Evolutionary conservation across 148 eudicot genomes (phyloP).

Genomic region (Agrostemma githago): DNA sequence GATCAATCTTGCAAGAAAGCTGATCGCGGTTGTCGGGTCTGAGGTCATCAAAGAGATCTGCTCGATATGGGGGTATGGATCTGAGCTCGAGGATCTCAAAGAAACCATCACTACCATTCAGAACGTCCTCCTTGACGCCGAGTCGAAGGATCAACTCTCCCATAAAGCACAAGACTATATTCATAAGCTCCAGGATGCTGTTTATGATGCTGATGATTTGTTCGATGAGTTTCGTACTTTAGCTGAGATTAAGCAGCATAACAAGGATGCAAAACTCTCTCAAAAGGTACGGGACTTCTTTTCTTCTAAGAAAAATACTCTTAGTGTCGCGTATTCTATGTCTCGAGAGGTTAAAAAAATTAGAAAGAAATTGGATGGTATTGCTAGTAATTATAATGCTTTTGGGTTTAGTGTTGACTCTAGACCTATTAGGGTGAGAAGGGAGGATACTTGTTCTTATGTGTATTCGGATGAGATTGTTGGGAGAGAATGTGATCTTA

Average conservation of each 20-base stretch:
- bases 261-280: neutral
- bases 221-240: slow-evolving; percentile 21
- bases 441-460: slow-evolving; percentile 15
- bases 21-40: slow-evolving; percentile 7
- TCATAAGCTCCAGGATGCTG: slow-evolving; percentile 15
- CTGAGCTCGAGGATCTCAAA: slow-evolving; percentile 18
- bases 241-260: slow-evolving; percentile 5
- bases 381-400: slow-evolving; percentile 4
- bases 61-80: neutral
- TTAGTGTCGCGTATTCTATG: slow-evolving; percentile 1
- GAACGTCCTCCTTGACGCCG: slow-evolving; percentile 20
- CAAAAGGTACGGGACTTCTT: slow-evolving; percentile 19
- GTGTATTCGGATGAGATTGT: neutral
- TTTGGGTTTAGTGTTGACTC: slow-evolving; percentile 4
- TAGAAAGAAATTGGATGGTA: slow-evolving; percentile 1
- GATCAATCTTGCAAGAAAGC: slow-evolving; percentile 5
- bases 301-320: neutral
- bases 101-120: slow-evolving; percentile 10
- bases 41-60: neutral
- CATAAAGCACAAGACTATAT: neutral
- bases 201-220: slow-evolving; percentile 5
- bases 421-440: slow-evolving; percentile 6
- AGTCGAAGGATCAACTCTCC: neutral
- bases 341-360: slow-evolving; percentile 9
- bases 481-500: slow-evolving; percentile 25